phyloP scores from a whole-genome alignment of 225 moss, liverwort and hornwort species.

The Neckera pumila region DNA sequence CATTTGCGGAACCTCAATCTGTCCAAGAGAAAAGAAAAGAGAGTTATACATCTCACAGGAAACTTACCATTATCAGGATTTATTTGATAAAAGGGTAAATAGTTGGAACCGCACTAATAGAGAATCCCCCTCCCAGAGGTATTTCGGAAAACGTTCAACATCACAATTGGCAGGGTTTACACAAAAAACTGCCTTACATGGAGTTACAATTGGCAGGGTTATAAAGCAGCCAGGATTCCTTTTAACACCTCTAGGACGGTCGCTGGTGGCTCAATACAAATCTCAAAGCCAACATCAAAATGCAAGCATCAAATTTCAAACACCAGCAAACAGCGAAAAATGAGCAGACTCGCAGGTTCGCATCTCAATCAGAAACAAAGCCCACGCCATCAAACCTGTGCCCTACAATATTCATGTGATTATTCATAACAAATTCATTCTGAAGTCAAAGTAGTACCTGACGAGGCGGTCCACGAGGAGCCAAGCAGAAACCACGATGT shows the following conservation, averaged over 20 bases:
- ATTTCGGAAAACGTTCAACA: background rate
- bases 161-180: background rate
- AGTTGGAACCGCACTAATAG: background rate
- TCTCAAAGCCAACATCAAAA: background rate
- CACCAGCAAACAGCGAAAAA: background rate
- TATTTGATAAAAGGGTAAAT: background rate
- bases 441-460: background rate
- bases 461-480: background rate
- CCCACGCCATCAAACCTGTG: background rate
- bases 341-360: background rate
- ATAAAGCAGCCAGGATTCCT: background rate
- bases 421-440: background rate
- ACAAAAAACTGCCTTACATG: background rate
- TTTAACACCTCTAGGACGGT: background rate
- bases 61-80: background rate
- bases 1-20: background rate
- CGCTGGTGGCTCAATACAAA: background rate
- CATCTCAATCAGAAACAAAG: background rate
- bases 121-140: background rate
- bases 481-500: background rate
- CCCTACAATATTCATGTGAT: background rate
- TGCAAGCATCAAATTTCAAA: background rate
- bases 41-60: background rate
- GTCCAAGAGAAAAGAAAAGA: background rate
- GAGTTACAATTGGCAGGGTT: no score